These are phyloP conservation scores for Boletus smithii DNA, from an alignment of 1,284 basidiomycete genomes.

Conservation along the genomic window DNA sequence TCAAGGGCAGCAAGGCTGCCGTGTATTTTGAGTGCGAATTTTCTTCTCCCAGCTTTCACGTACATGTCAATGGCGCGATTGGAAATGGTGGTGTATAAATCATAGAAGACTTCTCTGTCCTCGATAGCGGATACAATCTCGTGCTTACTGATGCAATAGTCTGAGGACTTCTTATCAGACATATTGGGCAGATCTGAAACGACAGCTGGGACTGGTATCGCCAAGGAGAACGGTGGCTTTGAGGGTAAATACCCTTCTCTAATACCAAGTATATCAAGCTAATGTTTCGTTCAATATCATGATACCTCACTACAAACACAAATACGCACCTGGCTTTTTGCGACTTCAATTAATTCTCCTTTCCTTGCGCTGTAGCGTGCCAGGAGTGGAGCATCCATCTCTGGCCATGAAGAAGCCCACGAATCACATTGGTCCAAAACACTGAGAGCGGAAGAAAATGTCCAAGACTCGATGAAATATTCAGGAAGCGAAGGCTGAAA, in stretches of 20 bases:
- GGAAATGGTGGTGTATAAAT: conserved; percentile 69
- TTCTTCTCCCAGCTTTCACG: conserved; percentile 72
- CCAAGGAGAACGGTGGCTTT: conserved; percentile 67
- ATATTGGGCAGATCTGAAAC: conserved; percentile 15
- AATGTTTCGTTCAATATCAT: conserved; percentile 11
- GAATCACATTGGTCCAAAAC: conserved; percentile 81
- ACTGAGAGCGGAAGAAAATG: conserved; percentile 86
- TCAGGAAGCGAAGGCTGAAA: conserved; percentile 64
- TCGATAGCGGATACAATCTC: conserved; percentile 64
- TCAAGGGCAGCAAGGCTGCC: conserved; percentile 84
- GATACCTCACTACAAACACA: background rate
- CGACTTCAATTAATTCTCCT: conserved; percentile 80
- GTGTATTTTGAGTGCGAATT: conserved; percentile 82
- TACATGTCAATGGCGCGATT: conserved; percentile 83
- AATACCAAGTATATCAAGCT: conserved; percentile 85
- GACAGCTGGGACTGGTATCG: conserved; percentile 22
- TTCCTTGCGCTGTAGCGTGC: conserved; percentile 64
- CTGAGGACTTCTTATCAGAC: conserved; percentile 28
- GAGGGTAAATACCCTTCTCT: conserved; percentile 67
- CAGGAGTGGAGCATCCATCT: conserved; percentile 44
- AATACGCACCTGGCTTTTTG: conserved; percentile 67
- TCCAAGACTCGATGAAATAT: conserved; percentile 92
- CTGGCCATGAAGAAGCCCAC: conserved; percentile 55
- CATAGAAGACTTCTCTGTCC: conserved; percentile 63
- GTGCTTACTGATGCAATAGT: conserved; percentile 52